Conservation (phyloP, 2,329 filamentous ascomycete species). For the Amphichorda felina region DNA sequence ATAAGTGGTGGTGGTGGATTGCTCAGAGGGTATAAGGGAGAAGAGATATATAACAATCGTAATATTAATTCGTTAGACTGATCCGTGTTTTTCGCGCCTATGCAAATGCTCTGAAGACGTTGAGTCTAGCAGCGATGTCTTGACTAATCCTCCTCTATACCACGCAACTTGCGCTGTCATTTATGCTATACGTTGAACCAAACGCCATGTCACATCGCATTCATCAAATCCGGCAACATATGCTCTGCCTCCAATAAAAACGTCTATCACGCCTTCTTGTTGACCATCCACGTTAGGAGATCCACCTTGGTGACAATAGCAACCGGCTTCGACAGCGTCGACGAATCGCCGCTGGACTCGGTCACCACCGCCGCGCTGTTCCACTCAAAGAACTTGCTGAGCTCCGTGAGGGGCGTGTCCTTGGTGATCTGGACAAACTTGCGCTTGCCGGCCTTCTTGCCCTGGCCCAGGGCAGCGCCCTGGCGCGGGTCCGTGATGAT, state of each 20-base stretch:
- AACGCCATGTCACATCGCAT: neutral
- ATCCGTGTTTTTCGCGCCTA: neutral
- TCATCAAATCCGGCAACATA: too few relatives aligned
- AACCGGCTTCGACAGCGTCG: slow-evolving; percentile 59
- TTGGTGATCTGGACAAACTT: slow-evolving; percentile 91
- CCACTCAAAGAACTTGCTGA: slow-evolving; percentile 96
- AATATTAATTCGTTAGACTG: neutral
- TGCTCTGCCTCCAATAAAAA: neutral
- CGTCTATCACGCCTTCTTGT: slow-evolving; percentile 27
- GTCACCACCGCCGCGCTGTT: slow-evolving; percentile 94
- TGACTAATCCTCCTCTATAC: neutral
- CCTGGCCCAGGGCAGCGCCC: slow-evolving; percentile 29
- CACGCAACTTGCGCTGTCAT: neutral
- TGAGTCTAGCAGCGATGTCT: too few relatives aligned
- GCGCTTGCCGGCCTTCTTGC: slow-evolving; percentile 31
- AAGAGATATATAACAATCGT: slow-evolving; percentile 5
- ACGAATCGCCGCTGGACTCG: slow-evolving; percentile 48
- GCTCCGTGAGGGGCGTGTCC: slow-evolving; percentile 70
- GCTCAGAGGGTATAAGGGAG: slow-evolving; percentile 45
- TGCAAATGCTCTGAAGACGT: too few relatives aligned
- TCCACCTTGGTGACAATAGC: slow-evolving; percentile 97
- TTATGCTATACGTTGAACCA: neutral
- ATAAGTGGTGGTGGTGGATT: slow-evolving; percentile 88
- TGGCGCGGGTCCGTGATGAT: slow-evolving; percentile 79
- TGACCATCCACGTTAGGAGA: slow-evolving; percentile 83